Base-by-base conservation (phyloP, 2,329 filamentous ascomycete species). In the Whalleya microplaca region DNA sequence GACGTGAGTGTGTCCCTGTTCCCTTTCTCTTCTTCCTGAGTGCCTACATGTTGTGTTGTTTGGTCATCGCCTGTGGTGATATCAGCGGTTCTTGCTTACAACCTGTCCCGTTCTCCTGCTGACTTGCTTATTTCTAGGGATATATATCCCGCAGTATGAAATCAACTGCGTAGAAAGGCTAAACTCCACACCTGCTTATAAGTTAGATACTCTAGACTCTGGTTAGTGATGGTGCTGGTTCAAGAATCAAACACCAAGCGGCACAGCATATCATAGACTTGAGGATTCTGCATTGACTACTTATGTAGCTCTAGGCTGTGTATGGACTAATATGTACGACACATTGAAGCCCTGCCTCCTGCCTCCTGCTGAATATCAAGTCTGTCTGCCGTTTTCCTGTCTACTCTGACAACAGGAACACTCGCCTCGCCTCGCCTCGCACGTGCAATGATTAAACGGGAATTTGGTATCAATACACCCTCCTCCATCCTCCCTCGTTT, bases 1-100 rank as follows among this genome's bases (percentile, higher is more conserved):
- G 62, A 79, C 71, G 82, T 84, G 58, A 78, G 82, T 80, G 12
- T 16, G 19, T 21, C 49, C 55, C n/a, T 12, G 40, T 49, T 43
- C 21, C 20, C 41, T 6, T 20, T 40, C 37, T 27, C 53, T 37
- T 10, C 23, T 52, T 44, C 44, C 20, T 43, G 42, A 14, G 14
- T 16, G 23, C 21, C 20, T 20, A 12, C 37, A n/a, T n/a, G n/a
- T n/a, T 37, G 41, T 46, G 20, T 37, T 18, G 12, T 19, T 23
- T 9, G n/a, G n/a, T n/a, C n/a, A n/a, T n/a, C n/a, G n/a, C n/a
- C n/a, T n/a, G n/a, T n/a, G n/a, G 52, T 4, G 21, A 21, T 18
- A 6, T 21, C 20, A 7, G 7, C 27, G 20, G 3, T n/a, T 9
- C 41, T 43, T 43, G 9, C 48, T n/a, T 20, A n/a, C 2, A 16